phyloP scores from a whole-genome alignment of 305 asterid genomes.

The Solanum hybrid region DNA sequence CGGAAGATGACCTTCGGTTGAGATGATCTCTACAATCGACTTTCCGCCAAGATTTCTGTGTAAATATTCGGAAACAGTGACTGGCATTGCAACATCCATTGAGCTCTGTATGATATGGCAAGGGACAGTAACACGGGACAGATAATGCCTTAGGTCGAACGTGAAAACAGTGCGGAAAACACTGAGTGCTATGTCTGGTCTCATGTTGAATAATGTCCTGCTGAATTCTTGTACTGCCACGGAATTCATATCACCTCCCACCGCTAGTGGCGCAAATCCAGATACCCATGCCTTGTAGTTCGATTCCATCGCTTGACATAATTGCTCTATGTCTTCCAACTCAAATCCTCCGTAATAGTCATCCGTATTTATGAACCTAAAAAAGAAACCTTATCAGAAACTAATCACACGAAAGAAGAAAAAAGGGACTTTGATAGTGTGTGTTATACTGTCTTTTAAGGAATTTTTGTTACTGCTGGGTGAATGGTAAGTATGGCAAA shows the following conservation, averaged over 20 bases:
- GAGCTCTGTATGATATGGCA: slow-evolving; percentile 72
- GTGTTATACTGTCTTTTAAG: too few relatives aligned
- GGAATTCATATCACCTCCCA: slow-evolving; percentile 65
- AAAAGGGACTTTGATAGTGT: not conserved
- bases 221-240: slow-evolving; percentile 68
- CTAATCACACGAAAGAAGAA: not conserved
- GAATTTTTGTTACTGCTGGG: not conserved
- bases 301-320: slow-evolving; percentile 40
- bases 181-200: slow-evolving; percentile 69
- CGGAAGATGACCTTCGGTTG: slow-evolving; percentile 73
- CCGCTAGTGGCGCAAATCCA: slow-evolving; percentile 35
- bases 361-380: slow-evolving; percentile 46
- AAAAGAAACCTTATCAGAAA: not conserved
- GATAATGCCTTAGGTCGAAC: slow-evolving; percentile 33
- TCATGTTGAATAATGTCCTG: slow-evolving; percentile 61
- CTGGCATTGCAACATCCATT: slow-evolving; percentile 63
- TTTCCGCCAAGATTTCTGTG: slow-evolving; percentile 53
- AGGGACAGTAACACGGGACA: slow-evolving; percentile 44
- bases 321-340: slow-evolving; percentile 40
- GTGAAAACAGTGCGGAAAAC: slow-evolving; percentile 43
- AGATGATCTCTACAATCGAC: slow-evolving; percentile 50
- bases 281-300: slow-evolving; percentile 53
- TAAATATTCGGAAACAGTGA: slow-evolving; percentile 57
- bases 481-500: not conserved
- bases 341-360: slow-evolving; percentile 84